Evolutionary conservation across 345 rosid species (phyloP).

Genomic region (Iberis pinnata): DNA sequence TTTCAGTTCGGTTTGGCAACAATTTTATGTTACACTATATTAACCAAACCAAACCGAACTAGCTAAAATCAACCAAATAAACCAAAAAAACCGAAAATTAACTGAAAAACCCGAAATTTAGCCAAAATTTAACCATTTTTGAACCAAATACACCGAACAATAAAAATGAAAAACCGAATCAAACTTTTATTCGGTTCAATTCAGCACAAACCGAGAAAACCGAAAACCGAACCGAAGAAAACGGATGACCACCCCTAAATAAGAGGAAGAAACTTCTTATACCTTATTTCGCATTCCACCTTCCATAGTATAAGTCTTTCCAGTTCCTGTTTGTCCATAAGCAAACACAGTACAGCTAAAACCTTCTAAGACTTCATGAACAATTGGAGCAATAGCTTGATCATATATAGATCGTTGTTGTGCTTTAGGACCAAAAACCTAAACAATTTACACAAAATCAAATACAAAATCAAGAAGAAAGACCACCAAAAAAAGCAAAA

Average conservation of each 20-base stretch:
- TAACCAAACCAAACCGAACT: no score
- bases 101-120: no score
- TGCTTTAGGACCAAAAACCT: constrained; percentile 95
- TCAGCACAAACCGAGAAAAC: no score
- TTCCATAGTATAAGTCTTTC: constrained; percentile 93
- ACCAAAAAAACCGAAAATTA: no score
- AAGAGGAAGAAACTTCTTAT: not conserved
- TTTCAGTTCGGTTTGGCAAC: no score
- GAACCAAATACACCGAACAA: no score
- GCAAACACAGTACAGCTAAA: constrained; percentile 95
- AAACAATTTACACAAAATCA: not conserved
- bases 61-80: no score
- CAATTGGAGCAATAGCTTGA: constrained; percentile 77
- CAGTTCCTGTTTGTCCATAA: constrained; percentile 87
- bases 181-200: no score
- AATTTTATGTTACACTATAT: no score
- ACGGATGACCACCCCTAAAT: not conserved
- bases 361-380: constrained; percentile 86
- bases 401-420: constrained; percentile 92
- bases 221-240: no score
- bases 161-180: no score
- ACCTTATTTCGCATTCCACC: constrained; percentile 94
- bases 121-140: no score
- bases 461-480: not conserved
- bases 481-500: not conserved